Base-by-base conservation (phyloP, 2,329 filamentous ascomycete genomes). In the Tolypocladium amazonense region DNA sequence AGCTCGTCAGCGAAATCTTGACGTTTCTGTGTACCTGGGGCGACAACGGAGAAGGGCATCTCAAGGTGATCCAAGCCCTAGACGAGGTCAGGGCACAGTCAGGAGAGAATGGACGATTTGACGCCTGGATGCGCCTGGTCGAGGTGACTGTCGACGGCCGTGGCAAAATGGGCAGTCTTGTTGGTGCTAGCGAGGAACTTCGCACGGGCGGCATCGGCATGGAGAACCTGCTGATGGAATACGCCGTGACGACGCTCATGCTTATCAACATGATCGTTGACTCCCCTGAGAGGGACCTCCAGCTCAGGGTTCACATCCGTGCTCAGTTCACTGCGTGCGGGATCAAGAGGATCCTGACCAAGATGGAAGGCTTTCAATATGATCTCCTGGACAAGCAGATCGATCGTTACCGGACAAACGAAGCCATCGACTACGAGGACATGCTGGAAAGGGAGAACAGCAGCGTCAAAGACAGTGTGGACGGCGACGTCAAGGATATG, bases 191-290 rank as follows among this genome's bases (percentile, higher is more conserved):
- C 69, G 94, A 97, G 69, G 94, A 99, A 77, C 88, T 96, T 61
- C 88, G 94, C 66, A 96, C 90, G 68, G 94, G 94, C 65, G 94
- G 94, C 64, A 95, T 97, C 69, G 94, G 94, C 72, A 96, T 97
- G 88, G 94, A 99, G 81, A 97, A 97, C 74, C 80, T 97, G 69
- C 82, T 99, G 58, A 97, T 99, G 94, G 94, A 99, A 81, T 99
- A 99, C 71, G 93, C 92, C 45, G 90, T 97, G 56, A 90, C 93
- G 39, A 96, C 92, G 2, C 83, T 99, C 69, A 92, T 97, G 71
- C 81, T 99, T 69, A 86, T 97, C 79, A 99, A 97, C 77, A 96
- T 95, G 88, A 84, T 97, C 67, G 86, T 99, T 62, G 94, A 97
- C 74, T 90, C 92, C 3, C 89, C 92, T 0, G 89, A 95, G 70